phyloP scores from a whole-genome alignment of 257 asterid species.

The Solanum chmielewskii region DNA sequence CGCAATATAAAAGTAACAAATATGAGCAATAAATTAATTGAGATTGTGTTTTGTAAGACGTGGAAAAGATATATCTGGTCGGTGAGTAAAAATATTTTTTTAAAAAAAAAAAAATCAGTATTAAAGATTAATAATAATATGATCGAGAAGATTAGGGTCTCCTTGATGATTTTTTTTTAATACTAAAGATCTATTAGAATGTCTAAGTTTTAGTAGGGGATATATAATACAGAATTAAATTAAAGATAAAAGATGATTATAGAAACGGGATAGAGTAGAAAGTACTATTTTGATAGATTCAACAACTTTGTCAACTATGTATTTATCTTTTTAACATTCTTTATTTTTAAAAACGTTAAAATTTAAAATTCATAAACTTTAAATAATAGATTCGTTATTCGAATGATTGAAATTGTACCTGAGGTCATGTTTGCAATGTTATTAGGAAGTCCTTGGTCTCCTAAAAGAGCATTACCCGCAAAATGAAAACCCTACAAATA shows the following conservation, averaged over 20 bases:
- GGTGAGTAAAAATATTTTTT: not conserved
- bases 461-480: slow-evolving; percentile 40
- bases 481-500: slow-evolving; percentile 47
- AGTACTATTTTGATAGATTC: not conserved
- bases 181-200: not conserved
- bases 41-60: not conserved
- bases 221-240: not conserved
- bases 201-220: not conserved
- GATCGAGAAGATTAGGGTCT: not conserved
- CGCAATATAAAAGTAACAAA: not conserved
- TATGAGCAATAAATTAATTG: not conserved
- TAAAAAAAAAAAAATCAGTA: not conserved
- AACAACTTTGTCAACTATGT: not conserved
- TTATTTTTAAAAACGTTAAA: not conserved
- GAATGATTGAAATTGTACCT: slow-evolving; percentile 19
- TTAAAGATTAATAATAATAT: not conserved
- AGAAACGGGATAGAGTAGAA: not conserved
- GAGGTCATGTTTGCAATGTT: slow-evolving; percentile 41
- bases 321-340: not conserved
- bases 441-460: slow-evolving; percentile 47
- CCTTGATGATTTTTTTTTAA: not conserved
- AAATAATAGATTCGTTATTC: fast-evolving
- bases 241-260: not conserved
- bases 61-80: not conserved
- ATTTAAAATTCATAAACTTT: not conserved